phyloP scores from a whole-genome alignment of 208 protist genomes.

The Crithidia fasciculata region DNA sequence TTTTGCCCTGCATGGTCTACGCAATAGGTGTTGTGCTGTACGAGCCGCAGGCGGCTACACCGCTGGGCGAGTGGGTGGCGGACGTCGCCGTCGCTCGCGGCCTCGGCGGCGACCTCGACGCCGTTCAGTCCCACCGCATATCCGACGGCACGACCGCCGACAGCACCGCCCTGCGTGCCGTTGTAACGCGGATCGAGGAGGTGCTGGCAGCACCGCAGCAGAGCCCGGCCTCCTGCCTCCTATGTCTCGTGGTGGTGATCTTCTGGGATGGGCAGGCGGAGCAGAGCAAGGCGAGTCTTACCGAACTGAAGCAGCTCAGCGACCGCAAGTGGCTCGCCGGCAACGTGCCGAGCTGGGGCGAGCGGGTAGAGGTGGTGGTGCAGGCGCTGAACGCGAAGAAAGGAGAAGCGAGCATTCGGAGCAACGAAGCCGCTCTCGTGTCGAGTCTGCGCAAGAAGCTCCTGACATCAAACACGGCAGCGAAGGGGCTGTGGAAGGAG shows the following conservation, averaged over 20 bases:
- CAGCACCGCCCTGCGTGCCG: neutral
- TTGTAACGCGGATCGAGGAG: conserved; percentile 4
- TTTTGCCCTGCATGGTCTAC: conserved; percentile 5
- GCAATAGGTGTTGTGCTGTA: conserved; percentile 42
- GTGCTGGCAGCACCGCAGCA: conserved; percentile 5
- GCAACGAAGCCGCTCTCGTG: conserved; percentile 67
- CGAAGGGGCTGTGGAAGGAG: conserved; percentile 30
- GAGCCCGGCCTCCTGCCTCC: neutral
- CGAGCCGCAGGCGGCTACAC: conserved; percentile 38
- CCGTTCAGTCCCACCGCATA: conserved; percentile 13
- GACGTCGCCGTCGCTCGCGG: conserved; percentile 12
- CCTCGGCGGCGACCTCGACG: conserved; percentile 25
- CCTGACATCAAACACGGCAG: conserved; percentile 17
- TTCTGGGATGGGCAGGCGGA: conserved; percentile 81
- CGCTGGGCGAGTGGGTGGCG: conserved; percentile 43
- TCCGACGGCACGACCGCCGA: neutral
- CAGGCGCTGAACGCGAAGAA: conserved; percentile 86
- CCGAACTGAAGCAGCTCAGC: conserved; percentile 56
- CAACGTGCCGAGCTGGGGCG: conserved; percentile 4
- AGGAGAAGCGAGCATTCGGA: conserved; percentile 59
- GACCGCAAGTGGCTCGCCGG: conserved; percentile 29
- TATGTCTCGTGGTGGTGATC: conserved; percentile 64
- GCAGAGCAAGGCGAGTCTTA: conserved; percentile 58
- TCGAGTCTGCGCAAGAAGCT: conserved; percentile 71
- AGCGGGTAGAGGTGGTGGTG: conserved; percentile 68